Percentiles rank a stretch among this genome's conserved stretches.
phyloP scores from a whole-genome alignment of 345 rosid genomes.

The Eucalyptus pumila region DNA sequence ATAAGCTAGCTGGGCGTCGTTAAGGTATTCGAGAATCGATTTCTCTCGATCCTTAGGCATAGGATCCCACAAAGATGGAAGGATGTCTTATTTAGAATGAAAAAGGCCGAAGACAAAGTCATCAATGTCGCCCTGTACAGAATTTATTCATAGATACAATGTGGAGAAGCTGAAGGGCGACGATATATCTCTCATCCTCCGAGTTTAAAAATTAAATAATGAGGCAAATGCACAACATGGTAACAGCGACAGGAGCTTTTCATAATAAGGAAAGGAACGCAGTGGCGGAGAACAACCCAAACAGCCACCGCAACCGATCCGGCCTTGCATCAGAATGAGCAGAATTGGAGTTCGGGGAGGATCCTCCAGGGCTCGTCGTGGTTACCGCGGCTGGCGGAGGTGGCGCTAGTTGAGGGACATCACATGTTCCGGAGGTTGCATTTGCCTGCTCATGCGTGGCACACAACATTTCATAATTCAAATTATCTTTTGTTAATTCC shows the following conservation, averaged over 20 bases:
- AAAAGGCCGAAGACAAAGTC: background rate
- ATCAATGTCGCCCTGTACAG: background rate
- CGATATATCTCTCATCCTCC: background rate
- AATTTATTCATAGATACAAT: background rate
- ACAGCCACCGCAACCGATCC: slow-evolving; percentile 8
- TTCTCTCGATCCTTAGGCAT: background rate
- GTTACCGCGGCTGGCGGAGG: slow-evolving; percentile 52
- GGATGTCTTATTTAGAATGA: background rate
- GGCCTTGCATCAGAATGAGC: slow-evolving; percentile 8
- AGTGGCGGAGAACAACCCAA: slow-evolving; percentile 5
- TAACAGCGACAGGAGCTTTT: background rate
- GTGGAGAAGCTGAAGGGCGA: background rate
- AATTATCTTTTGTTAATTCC: background rate
- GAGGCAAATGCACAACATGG: background rate
- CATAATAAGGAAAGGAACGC: background rate
- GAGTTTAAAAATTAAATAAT: background rate
- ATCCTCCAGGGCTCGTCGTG: background rate
- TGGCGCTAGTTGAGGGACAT: slow-evolving; percentile 53
- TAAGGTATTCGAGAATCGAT: background rate
- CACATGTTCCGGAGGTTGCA: slow-evolving; percentile 69
- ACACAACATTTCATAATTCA: background rate
- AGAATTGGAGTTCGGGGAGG: slow-evolving; percentile 1
- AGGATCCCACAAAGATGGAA: background rate
- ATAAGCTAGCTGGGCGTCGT: background rate
- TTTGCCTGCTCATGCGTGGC: slow-evolving; percentile 31